Base-by-base conservation (phyloP, 2,329 filamentous ascomycete species). In the Aspergillus novofumigatus region DNA sequence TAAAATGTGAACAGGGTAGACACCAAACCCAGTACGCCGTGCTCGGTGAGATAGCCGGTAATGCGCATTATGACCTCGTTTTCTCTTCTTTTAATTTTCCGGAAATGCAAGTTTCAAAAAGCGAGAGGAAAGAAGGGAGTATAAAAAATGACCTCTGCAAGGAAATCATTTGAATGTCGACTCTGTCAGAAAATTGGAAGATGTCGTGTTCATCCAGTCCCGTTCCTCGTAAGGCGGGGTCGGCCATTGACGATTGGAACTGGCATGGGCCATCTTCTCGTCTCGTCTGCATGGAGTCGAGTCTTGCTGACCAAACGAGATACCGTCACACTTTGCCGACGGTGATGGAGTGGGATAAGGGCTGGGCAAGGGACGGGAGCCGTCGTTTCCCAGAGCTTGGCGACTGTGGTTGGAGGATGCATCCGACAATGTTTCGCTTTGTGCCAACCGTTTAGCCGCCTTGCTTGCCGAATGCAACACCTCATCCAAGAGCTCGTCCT, bases 201-300 rank as follows among this genome's bases (percentile, higher is more conserved):
- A 86, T 29, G 91, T 89, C 45, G 90, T 88, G 8, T 89, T 86
- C 20, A 89, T 91, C 93, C 92, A 97, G 72, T 96, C 92, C 61
- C 87, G 87, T 67, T 96, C 92, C 69, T 96, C 92, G 65, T 97
- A 96, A 3, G 94, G 93, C 23, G 94, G 94, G 17, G 94, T 97
- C 3, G 92, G 93, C 89, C 92, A 97, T 76, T 96, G 94, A 42
- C 86, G 81, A 54, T 81, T 75, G 23, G 79, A 77, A 55, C 77
- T 69, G 54, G 80, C 76, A 62, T 82, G 73, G 59, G 80, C 76
- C 11, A 75, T 77, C 67, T 79, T 78, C 49, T 83, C 82, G 70
- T 85, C 85, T 67, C 90, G 89, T 73, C 88, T 90, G 8, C 88
- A 69, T 17, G 75, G 74, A 4, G 75, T 75, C 17, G 64, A 55